Percentiles rank a stretch among this genome's conserved stretches.
phyloP scores from a whole-genome alignment of 2,329 filamentous ascomycete species.

The Colletotrichum lini region DNA sequence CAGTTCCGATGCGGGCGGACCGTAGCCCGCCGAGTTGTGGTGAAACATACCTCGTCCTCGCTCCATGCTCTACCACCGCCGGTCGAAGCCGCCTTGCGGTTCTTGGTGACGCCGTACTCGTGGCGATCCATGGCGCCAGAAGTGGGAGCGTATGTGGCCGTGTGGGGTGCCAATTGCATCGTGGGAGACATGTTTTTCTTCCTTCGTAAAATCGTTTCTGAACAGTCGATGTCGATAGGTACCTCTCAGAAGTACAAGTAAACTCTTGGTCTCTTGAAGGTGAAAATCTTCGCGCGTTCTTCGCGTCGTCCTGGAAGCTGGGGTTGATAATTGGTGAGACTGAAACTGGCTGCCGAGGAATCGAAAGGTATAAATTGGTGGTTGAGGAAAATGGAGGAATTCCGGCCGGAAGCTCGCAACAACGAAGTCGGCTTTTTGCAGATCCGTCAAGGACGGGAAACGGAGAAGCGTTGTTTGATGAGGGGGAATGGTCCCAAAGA shows the following conservation, averaged over 20 bases:
- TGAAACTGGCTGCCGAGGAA: slow-evolving; percentile 41
- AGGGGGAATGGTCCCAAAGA: slow-evolving; percentile 38
- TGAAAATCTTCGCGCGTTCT: slow-evolving; percentile 32
- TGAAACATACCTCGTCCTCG: slow-evolving; percentile 79
- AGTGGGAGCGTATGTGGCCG: slow-evolving; percentile 63
- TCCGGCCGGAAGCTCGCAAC: slow-evolving; percentile 40
- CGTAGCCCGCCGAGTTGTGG: background rate
- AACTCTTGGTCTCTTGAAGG: slow-evolving; percentile 14
- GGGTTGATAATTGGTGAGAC: slow-evolving; percentile 31
- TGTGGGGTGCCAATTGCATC: slow-evolving; percentile 61
- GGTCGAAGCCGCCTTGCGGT: slow-evolving; percentile 77
- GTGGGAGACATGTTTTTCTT: slow-evolving; percentile 64
- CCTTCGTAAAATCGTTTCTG: slow-evolving; percentile 48
- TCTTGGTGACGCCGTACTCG: slow-evolving; percentile 74
- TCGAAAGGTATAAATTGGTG: slow-evolving; percentile 34
- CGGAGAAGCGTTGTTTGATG: slow-evolving; percentile 33
- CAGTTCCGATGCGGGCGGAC: background rate
- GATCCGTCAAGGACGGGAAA: slow-evolving; percentile 40
- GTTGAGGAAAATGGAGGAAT: slow-evolving; percentile 28
- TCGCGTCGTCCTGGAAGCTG: slow-evolving; percentile 38
- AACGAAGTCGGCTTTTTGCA: slow-evolving; percentile 41
- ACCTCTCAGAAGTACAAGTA: slow-evolving; percentile 40
- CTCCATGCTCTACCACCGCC: slow-evolving; percentile 87
- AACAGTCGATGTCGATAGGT: slow-evolving; percentile 34
- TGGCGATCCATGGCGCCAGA: slow-evolving; percentile 71